phyloP scores from a whole-genome alignment of 495 filamentous ascomycete genomes.

The Oidiodendron maius region DNA sequence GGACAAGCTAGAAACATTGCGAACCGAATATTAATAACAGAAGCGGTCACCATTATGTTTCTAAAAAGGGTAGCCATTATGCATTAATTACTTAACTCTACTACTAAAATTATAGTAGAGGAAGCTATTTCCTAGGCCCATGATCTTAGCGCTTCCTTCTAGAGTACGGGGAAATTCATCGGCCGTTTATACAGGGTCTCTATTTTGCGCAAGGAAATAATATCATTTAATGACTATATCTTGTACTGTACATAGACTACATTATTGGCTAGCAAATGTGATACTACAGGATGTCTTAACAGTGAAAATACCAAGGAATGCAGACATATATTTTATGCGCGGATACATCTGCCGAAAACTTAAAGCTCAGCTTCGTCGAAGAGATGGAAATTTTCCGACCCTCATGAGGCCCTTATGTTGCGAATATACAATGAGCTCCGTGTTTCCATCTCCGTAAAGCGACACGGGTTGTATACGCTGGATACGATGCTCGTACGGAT shows the following conservation, averaged over 20 bases:
- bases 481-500: too few species aligned
- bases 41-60: conserved; percentile 43
- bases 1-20: neutral
- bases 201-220: conserved; percentile 43
- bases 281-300: neutral
- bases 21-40: neutral
- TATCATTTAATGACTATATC: neutral
- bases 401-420: too few species aligned
- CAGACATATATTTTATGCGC: conserved; percentile 58
- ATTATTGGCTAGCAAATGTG: conserved; percentile 9
- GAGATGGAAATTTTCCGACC: too few species aligned
- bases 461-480: too few species aligned
- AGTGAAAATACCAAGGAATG: conserved; percentile 30
- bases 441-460: too few species aligned
- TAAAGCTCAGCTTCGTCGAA: too few species aligned
- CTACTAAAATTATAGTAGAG: conserved; percentile 40
- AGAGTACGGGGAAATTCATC: conserved; percentile 30
- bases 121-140: conserved; percentile 39
- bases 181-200: conserved; percentile 55
- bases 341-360: conserved; percentile 53
- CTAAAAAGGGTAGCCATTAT: conserved; percentile 37
- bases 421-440: too few species aligned
- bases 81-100: too few species aligned
- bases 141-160: conserved; percentile 33
- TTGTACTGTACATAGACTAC: conserved; percentile 32